Evolutionary conservation across 805 yeast species (phyloP), one percentile per base, ranked within the genome.

Genomic region (Maudiozyma pseudohumilis): DNA sequence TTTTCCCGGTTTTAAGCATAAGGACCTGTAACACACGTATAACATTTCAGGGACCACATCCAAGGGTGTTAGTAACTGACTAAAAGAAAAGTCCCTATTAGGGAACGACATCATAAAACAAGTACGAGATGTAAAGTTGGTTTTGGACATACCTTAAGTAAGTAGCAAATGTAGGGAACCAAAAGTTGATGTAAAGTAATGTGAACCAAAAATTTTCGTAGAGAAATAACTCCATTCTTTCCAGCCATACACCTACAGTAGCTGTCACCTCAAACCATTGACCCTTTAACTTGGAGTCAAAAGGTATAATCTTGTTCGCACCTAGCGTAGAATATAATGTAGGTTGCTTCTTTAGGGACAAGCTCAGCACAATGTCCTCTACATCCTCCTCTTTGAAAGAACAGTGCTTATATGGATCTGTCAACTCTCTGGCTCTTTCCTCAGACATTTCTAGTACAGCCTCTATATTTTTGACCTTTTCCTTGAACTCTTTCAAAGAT

Each of bases 161-260:
- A 12, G 40, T 18, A 2, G 50, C 42, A 16, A 45, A 22, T 30
- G 41, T 41, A 12, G 56, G 56, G 29, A 50, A 45, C 44, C 52
- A 46, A 28, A 50, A 35, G 32, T 51, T 49, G 25, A 49, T 25
- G 36, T 50, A 46, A 5, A 52, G 36, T 10, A 52, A 28, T 15
- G 44, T 31, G 9, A 46, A 36, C 51, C 58, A 53, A 26, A 53
- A 40, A 10, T 43, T 41, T 29, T 52, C 54, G 22, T 50, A 49
- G 18, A 41, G 4, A 23, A 37, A 44, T 6, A 42, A 25, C 36
- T 53, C 54, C 5, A 48, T 21, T 23, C 31, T 38, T 25, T 48
- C 50, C 11, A 51, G 34, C 11, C 12, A 33, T 25, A 41, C 40
- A 5, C 44, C 31, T 6, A 44, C 26, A 2, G 29, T 36, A n/a